A percentile compares a stretch with the other conserved stretches of the same genome.
Evolutionary conservation across 2,329 filamentous ascomycete species (phyloP).

Genomic region (Colletotrichum sp.): DNA sequence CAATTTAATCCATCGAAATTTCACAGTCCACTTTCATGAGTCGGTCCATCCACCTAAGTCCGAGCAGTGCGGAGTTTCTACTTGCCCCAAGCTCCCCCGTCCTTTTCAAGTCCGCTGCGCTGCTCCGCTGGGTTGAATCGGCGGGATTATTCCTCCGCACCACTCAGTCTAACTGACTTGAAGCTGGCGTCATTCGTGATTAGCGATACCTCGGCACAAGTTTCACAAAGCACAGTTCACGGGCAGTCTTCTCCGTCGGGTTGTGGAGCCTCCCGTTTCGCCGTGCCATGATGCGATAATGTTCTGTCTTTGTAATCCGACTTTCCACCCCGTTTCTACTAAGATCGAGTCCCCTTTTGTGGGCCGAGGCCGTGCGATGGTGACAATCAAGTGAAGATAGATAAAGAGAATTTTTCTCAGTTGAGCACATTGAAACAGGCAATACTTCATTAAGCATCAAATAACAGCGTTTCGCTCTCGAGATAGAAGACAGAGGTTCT

Average conservation of each 20-base stretch:
- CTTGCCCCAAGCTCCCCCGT: neutral
- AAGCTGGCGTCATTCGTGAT: neutral
- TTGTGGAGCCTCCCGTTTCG: neutral
- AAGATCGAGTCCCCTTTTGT: neutral
- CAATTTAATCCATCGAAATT: neutral
- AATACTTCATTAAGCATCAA: neutral
- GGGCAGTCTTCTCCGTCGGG: neutral
- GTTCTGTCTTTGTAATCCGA: neutral
- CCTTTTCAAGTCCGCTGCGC: neutral
- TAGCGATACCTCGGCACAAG: neutral
- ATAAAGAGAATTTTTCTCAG: neutral
- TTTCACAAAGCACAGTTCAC: neutral
- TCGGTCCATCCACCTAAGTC: neutral
- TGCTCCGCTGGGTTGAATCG: neutral
- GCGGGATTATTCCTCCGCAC: neutral
- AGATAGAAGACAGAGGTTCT: fast-evolving
- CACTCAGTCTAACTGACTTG: neutral
- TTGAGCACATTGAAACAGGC: neutral
- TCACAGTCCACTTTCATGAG: neutral
- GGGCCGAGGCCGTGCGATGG: neutral
- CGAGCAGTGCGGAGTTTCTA: neutral
- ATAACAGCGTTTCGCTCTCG: neutral
- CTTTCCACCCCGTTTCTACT: neutral
- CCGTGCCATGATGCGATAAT: neutral
- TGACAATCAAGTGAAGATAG: neutral